phyloP scores from a whole-genome alignment of 768 basidiomycete species.

The Tulasnella sp. region DNA sequence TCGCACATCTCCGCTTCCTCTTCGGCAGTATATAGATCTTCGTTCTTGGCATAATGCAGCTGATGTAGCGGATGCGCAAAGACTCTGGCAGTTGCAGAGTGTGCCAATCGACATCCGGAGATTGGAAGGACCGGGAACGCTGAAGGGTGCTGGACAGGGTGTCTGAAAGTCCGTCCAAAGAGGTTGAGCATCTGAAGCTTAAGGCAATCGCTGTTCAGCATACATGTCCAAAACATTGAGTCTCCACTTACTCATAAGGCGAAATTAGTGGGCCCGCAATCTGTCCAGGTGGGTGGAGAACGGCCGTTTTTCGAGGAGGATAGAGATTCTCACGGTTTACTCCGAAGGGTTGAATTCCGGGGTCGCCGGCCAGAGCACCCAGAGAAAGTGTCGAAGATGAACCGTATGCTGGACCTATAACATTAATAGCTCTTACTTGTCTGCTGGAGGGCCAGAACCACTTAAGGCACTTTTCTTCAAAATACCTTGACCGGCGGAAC shows the following conservation, averaged over 20 bases:
- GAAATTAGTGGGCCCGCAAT: not conserved
- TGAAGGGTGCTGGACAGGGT: not conserved
- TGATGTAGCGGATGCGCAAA: not conserved
- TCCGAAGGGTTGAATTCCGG: not conserved
- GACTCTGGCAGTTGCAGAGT: not conserved
- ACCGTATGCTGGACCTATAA: not conserved
- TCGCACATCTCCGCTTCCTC: not conserved
- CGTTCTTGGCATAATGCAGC: not conserved
- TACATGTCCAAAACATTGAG: not conserved
- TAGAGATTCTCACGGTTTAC: not conserved
- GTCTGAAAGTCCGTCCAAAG: conserved; percentile 4
- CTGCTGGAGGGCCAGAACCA: too few species aligned
- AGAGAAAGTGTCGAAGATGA: too few species aligned
- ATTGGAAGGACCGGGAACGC: not conserved
- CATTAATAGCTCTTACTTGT: not conserved
- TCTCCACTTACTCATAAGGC: not conserved
- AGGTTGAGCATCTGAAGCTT: conserved; percentile 10
- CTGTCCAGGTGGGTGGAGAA: not conserved
- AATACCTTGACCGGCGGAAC: too few species aligned
- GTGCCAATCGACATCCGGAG: not conserved
- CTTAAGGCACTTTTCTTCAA: too few species aligned
- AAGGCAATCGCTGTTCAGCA: not conserved
- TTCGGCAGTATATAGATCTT: not conserved
- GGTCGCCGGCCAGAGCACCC: not conserved
- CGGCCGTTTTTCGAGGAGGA: not conserved